phyloP scores from a whole-genome alignment of 331 rosid species.

The Acacia concinna region DNA sequence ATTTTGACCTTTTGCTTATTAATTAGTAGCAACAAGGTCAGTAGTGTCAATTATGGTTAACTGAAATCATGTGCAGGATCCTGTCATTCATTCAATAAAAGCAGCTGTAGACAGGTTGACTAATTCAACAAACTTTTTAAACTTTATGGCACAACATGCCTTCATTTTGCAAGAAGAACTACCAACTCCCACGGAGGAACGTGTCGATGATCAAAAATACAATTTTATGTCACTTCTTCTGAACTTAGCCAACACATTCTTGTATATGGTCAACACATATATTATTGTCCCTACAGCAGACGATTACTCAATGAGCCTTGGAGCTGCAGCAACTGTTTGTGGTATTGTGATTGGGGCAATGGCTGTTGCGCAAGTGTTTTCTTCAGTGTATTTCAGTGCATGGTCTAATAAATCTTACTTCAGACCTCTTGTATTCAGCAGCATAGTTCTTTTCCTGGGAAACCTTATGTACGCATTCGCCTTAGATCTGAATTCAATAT shows the following conservation, averaged over 20 bases:
- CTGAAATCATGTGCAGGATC: conserved; percentile 60
- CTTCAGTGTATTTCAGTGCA: conserved; percentile 91
- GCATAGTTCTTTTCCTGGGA: conserved; percentile 69
- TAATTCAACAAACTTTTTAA: conserved; percentile 82
- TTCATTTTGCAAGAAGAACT: conserved; percentile 84
- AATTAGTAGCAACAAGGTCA: not conserved
- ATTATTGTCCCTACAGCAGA: conserved; percentile 93
- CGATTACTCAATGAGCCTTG: conserved; percentile 86
- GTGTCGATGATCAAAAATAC: conserved; percentile 57
- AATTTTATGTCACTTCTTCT: conserved; percentile 76
- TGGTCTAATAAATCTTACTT: conserved; percentile 93
- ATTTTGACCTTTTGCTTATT: conserved; percentile 17
- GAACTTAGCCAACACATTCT: conserved; percentile 82
- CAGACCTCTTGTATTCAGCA: conserved; percentile 90
- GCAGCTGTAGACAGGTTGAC: conserved; percentile 84
- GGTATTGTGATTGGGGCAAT: conserved; percentile 91
- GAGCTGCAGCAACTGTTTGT: conserved; percentile 94
- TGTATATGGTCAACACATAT: conserved; percentile 92
- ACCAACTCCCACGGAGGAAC: conserved; percentile 61
- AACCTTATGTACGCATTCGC: conserved; percentile 78
- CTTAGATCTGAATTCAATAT: conserved; percentile 67
- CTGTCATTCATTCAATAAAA: conserved; percentile 68
- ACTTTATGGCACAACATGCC: conserved; percentile 87
- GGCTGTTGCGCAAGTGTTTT: conserved; percentile 96
- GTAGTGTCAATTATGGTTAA: conserved; percentile 6